phyloP scores from a whole-genome alignment of 2,329 filamentous ascomycete genomes.

The Epichloe elymi region DNA sequence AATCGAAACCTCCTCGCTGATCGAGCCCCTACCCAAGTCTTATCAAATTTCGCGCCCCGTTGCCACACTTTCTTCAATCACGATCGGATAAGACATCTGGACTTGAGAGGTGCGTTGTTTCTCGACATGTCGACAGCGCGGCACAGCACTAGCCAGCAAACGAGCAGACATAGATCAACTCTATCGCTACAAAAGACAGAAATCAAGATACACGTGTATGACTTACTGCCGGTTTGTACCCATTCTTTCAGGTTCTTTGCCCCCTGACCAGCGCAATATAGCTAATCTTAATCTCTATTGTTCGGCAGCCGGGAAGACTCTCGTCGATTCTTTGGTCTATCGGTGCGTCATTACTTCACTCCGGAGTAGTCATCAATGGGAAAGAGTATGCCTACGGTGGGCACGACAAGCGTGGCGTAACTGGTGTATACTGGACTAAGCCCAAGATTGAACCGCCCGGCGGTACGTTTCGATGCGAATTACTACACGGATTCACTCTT shows the following conservation, averaged over 20 bases:
- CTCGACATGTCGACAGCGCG: slow-evolving; percentile 16
- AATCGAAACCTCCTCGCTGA: not conserved
- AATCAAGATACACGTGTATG: slow-evolving; percentile 65
- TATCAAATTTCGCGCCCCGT: not conserved
- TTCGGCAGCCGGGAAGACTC: slow-evolving; percentile 51
- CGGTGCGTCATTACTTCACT: slow-evolving; percentile 67
- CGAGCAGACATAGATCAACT: slow-evolving; percentile 45
- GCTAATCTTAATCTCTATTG: slow-evolving; percentile 2
- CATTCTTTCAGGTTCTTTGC: not conserved
- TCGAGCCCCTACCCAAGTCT: not conserved
- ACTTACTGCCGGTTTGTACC: slow-evolving; percentile 52
- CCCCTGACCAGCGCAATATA: not conserved
- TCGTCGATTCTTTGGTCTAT: slow-evolving; percentile 68
- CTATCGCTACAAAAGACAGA: slow-evolving; percentile 60
- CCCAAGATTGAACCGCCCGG: slow-evolving; percentile 62
- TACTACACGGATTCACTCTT: slow-evolving; percentile 70
- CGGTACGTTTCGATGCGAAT: slow-evolving; percentile 60
- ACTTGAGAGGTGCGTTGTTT: not conserved
- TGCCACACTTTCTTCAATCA: not conserved
- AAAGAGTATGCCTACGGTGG: slow-evolving; percentile 78
- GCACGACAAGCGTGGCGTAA: slow-evolving; percentile 55
- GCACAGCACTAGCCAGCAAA: slow-evolving; percentile 12
- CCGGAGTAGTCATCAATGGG: slow-evolving; percentile 68
- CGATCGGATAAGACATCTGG: not conserved
- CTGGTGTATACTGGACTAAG: slow-evolving; percentile 73